Evolutionary conservation across 75 land plant species (phyloP).

Genomic region (Azolla pinnata): DNA sequence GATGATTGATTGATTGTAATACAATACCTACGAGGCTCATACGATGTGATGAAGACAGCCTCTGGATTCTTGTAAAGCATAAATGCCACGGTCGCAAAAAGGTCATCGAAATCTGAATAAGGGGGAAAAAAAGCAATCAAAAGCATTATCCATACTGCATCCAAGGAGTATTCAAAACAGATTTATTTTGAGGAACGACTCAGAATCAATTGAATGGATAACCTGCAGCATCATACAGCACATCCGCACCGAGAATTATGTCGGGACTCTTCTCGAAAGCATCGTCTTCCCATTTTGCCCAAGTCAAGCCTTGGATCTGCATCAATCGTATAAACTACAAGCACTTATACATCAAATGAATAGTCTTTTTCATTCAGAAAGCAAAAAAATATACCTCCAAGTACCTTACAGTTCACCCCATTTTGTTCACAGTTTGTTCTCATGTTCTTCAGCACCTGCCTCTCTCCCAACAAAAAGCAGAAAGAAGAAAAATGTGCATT

Average conservation of each 20-base stretch:
- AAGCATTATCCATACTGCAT: neutral
- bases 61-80: conserved; percentile 54
- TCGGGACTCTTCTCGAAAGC: conserved; percentile 45
- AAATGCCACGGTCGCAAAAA: conserved; percentile 81
- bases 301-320: conserved; percentile 69
- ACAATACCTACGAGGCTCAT: conserved; percentile 71
- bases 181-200: neutral
- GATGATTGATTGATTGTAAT: too few species aligned
- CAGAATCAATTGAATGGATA: neutral
- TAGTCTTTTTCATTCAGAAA: neutral
- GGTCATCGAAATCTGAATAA: conserved; percentile 73
- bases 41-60: conserved; percentile 78
- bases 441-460: conserved; percentile 88
- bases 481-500: too few species aligned
- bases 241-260: conserved; percentile 91
- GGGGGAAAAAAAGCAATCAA: conserved; percentile 1
- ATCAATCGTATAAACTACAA: conserved; percentile 1
- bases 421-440: conserved; percentile 59
- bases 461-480: too few species aligned
- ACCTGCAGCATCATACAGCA: conserved; percentile 78
- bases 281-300: conserved; percentile 82
- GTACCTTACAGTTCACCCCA: conserved; percentile 59
- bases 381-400: neutral
- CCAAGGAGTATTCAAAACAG: neutral
- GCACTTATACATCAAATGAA: neutral